These are phyloP conservation scores for Trichoderma erinaceum DNA, from an alignment of 495 filamentous ascomycete species.

Conservation along the genomic window DNA sequence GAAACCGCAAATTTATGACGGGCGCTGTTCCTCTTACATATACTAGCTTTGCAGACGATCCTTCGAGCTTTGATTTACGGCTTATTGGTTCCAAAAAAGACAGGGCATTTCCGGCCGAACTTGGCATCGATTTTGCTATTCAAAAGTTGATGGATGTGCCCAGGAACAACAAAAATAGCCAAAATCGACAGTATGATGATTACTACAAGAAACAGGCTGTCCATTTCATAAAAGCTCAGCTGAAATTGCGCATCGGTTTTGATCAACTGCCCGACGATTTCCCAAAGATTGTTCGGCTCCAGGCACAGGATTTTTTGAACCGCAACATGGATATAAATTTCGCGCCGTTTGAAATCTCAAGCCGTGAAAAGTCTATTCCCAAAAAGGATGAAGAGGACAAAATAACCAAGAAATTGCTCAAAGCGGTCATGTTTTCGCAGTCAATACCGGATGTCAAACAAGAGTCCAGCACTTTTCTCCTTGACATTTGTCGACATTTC, in stretches of 20 bases:
- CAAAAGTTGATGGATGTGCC: conserved; percentile 75
- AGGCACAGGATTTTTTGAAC: conserved; percentile 76
- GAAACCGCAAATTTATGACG: conserved; percentile 91
- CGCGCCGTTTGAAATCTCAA: conserved; percentile 60
- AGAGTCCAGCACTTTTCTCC: conserved; percentile 64
- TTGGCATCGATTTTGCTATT: conserved; percentile 84
- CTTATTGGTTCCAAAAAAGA: conserved; percentile 84
- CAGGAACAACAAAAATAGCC: conserved; percentile 44
- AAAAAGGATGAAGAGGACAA: conserved; percentile 82
- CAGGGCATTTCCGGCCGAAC: conserved; percentile 73
- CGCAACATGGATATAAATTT: conserved; percentile 57
- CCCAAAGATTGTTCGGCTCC: conserved; percentile 71
- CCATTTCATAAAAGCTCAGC: conserved; percentile 72
- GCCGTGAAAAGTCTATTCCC: conserved; percentile 70
- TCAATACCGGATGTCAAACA: conserved; percentile 73
- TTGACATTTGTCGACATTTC: conserved; percentile 81
- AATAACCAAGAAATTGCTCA: conserved; percentile 76
- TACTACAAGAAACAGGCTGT: conserved; percentile 94
- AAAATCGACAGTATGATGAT: conserved; percentile 65
- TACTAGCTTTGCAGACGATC: conserved; percentile 79
- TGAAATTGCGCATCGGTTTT: conserved; percentile 83
- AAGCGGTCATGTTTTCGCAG: conserved; percentile 78
- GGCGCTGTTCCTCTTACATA: conserved; percentile 75
- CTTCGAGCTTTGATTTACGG: conserved; percentile 76
- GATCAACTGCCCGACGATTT: conserved; percentile 89